Evolutionary conservation across 2,329 filamentous ascomycete species (phyloP), one percentile per base, ranked within the genome.

Genomic region (Botrytis fabae): DNA sequence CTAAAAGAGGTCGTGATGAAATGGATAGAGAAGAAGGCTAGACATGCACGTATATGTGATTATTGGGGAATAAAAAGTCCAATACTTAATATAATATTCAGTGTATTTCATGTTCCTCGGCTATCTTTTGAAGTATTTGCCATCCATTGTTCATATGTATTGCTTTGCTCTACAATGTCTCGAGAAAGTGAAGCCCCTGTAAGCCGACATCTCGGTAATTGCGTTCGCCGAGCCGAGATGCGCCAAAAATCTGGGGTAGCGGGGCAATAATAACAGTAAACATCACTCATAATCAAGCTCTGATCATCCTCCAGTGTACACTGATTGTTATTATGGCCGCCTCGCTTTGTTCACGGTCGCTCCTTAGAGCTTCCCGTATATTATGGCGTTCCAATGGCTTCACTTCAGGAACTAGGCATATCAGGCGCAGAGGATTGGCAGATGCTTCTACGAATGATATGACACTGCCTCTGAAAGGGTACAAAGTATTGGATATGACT

Each of bases 401-500:
- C 9, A 51, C 18, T 32, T 75, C 69, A 64, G 40, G 62, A 4
- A 48, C 74, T 16, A 70, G 63, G 46, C 66, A 61, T 32, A 66
- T 72, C 42, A 75, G 64, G 57, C 74, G 75, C 40, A 76, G 78
- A 74, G 68, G 51, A 32, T 74, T 79, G 44, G 77, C 78, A 48
- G 73, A 75, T 72, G 70, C 74, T 22, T 73, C 76, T 32, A 61
- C 51, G n/a, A 72, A 77, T 70, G 79, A 80, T 60, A 77, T 84
- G 83, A 86, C 85, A 25, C 82, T 92, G 46, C 95, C 96, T 35
- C 86, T 99, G 78, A 89, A 93, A 51, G 96, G 96, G 1, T 92
- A 96, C 78, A 90, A 93, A 72, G 95, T 98, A 22, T 86, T 99
- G 75, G 96, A 99, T 82, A 97, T 99, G 94, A 98, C 95, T 5